Evolutionary conservation across 2,329 filamentous ascomycete genomes (phyloP).

Genomic region (Hypoxylon sp.): DNA sequence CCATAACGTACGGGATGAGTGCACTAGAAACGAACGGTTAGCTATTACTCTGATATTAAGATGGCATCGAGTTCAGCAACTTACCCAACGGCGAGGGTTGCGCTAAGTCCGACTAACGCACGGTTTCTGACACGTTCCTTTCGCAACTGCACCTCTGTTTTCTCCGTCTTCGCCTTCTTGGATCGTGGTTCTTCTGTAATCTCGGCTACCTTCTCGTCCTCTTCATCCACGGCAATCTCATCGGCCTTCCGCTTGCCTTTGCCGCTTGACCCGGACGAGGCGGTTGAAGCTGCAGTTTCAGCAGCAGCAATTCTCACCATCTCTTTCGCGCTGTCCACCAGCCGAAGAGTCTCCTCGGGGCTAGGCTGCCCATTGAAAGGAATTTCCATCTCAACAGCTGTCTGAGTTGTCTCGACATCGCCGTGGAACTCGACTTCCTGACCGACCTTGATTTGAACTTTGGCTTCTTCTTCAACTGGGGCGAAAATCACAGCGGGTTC

Average conservation of each 20-base stretch:
- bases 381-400: constrained; percentile 78
- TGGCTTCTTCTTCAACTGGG: constrained; percentile 63
- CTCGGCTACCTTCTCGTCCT: constrained; percentile 62
- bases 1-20: constrained; percentile 61
- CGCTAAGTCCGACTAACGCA: constrained; percentile 84
- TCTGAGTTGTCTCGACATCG: constrained; percentile 73
- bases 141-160: constrained; percentile 81
- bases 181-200: constrained; percentile 55
- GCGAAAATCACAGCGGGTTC: constrained; percentile 60
- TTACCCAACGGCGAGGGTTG: constrained; percentile 90
- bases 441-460: constrained; percentile 75
- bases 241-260: constrained; percentile 78
- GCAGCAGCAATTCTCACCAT: constrained; percentile 82
- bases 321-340: constrained; percentile 85
- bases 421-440: constrained; percentile 59
- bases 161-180: constrained; percentile 79
- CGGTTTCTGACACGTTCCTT: constrained; percentile 88
- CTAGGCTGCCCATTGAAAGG: constrained; percentile 74
- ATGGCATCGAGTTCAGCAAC: constrained; percentile 50
- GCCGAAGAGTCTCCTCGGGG: constrained; percentile 79
- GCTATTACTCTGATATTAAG: background rate
- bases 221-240: constrained; percentile 73
- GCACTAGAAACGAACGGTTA: constrained; percentile 45
- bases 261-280: constrained; percentile 53
- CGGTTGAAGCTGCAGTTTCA: constrained; percentile 53